Evolutionary conservation across 495 filamentous ascomycete genomes (phyloP).

Genomic region (Staphylotrichum tortipilum): DNA sequence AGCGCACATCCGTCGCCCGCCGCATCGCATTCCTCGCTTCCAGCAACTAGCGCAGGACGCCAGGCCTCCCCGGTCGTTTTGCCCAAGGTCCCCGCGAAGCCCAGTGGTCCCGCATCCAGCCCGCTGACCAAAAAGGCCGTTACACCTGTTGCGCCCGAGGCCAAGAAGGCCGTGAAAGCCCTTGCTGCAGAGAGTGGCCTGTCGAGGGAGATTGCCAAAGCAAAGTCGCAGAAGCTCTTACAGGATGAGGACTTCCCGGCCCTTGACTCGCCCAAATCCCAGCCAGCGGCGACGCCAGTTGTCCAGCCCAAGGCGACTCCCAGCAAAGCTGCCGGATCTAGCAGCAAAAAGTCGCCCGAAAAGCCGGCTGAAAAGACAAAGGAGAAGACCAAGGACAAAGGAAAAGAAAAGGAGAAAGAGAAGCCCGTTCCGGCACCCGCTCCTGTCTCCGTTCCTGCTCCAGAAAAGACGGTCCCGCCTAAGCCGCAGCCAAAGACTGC

Average conservation of each 20-base stretch:
- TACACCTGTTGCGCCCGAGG: constrained; percentile 21
- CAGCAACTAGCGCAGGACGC: background rate
- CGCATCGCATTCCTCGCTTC: constrained; percentile 18
- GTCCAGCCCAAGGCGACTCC: constrained; percentile 19
- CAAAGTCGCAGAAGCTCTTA: constrained; percentile 35
- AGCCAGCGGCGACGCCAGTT: constrained; percentile 14
- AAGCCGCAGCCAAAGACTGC: constrained; percentile 13
- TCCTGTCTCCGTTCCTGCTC: constrained; percentile 12
- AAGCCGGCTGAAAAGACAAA: constrained; percentile 7
- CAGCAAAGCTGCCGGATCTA: constrained; percentile 16
- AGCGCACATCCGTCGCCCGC: constrained; percentile 43
- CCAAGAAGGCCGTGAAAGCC: constrained; percentile 40
- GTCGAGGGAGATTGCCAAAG: constrained; percentile 38
- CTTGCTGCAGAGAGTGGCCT: constrained; percentile 37
- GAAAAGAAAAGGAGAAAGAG: constrained; percentile 7
- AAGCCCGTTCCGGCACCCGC: background rate
- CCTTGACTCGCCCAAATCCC: constrained; percentile 34
- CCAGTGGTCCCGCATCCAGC: constrained; percentile 5
- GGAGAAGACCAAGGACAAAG: constrained; percentile 13
- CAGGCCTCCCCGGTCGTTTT: constrained; percentile 19
- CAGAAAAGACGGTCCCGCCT: constrained; percentile 29
- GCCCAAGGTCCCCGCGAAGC: constrained; percentile 16
- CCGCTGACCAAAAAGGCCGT: constrained; percentile 21
- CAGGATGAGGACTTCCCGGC: constrained; percentile 55
- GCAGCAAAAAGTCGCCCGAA: constrained; percentile 13